These are phyloP conservation scores for Cyanidiococcus yangmingshanensis DNA, from an alignment of 23 red algal genomes.

Conservation along the genomic window DNA sequence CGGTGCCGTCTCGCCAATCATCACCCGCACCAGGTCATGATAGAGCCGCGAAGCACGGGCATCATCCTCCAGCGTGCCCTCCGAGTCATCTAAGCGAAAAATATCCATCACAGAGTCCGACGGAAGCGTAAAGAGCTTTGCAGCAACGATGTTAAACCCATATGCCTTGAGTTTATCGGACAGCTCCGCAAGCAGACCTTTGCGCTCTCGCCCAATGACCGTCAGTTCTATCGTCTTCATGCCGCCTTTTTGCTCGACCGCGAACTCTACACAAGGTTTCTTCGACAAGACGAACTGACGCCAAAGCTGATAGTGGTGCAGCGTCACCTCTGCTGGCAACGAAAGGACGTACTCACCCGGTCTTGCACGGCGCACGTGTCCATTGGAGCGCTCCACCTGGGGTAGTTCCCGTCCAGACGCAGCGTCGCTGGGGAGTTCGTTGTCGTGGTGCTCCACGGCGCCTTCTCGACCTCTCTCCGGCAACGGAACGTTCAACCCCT, in stretches of 20 bases:
- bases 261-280: constrained; percentile 55
- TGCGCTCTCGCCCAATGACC: constrained; percentile 70
- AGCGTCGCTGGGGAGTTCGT: no score
- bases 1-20: constrained; percentile 6
- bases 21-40: constrained; percentile 49
- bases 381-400: background rate
- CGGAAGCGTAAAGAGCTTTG: constrained; percentile 79
- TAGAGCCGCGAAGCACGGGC: constrained; percentile 37
- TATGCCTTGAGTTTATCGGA: constrained; percentile 53
- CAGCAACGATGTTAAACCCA: constrained; percentile 48
- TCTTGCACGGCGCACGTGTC: background rate
- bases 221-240: constrained; percentile 42
- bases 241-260: constrained; percentile 28
- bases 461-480: no score
- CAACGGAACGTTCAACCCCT: no score
- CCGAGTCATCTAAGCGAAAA: constrained; percentile 58
- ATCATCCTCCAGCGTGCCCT: constrained; percentile 42
- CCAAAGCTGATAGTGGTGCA: constrained; percentile 73
- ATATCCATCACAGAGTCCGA: constrained; percentile 85
- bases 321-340: constrained; percentile 66
- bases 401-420: no score
- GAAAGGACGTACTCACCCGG: constrained; percentile 5
- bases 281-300: constrained; percentile 46
- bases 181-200: constrained; percentile 67
- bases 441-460: no score